Base-by-base conservation (phyloP, 23 red algal species). In the Gracilariopsis chorda region DNA sequence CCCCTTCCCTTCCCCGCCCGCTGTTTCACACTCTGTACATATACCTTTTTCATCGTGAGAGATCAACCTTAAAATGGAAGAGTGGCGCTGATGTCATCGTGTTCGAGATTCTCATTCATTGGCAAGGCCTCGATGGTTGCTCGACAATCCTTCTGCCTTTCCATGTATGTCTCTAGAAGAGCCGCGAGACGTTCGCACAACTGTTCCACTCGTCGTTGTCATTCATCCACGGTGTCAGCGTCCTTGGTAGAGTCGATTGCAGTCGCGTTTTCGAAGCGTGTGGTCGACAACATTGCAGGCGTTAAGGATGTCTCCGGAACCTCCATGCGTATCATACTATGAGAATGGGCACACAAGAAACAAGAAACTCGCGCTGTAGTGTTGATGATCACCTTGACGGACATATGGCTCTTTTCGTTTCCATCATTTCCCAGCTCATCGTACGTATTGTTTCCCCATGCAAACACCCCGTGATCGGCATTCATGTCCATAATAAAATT, bases 361-460 rank as follows among this genome's bases (percentile, higher is more conserved):
- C 64, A 47, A 29, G 77, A 55, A 14, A 92, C 90, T 7, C 52
- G 71, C 7, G 74, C 61, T 1, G 48, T 44, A 11, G 77, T 67
- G 21, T 90, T 78, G 48, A 96, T 83, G 28, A 77, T 73, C 2
- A 93, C 70, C 35, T 92, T 88, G 29, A 86, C 85, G 12, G 94
- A 83, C 39, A 73, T 69, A 11, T 85, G 77, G 71, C 83, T 87
- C 48, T 93, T 88, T 2, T 51, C 80, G 36, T 88, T 92, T 48
- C 85, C 84, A 51, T 90, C 78, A 61, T 95, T 86, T 29, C 97
- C 97, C 20, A 99, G 69, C 46, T 95, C 90, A 21, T 93, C 97
- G 67, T 99, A 99, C 27, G 87, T 94, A 67, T 92, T 92, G 53
- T 92, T 99, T 13, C 97, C 97, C 80, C 90, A 95, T 2, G 93